Conservation (phyloP, 495 filamentous ascomycete genomes). For the Neurospora discreta region DNA sequence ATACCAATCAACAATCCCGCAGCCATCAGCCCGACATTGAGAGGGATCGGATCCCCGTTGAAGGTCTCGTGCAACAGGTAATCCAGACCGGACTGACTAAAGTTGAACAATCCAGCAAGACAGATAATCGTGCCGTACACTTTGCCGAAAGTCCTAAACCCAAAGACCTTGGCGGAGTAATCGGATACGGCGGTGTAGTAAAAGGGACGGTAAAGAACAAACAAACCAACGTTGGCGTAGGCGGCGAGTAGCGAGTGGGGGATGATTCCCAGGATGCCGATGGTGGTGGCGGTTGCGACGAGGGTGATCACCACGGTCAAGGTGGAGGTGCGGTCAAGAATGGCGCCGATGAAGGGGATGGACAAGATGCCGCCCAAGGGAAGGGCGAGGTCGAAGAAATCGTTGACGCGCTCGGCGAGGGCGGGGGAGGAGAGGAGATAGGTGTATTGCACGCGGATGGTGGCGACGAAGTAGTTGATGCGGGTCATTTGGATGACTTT, state of each 20-base stretch:
- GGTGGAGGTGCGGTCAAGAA: slow-evolving; percentile 72
- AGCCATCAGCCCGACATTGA: slow-evolving; percentile 59
- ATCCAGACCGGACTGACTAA: slow-evolving; percentile 75
- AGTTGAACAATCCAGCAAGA: slow-evolving; percentile 75
- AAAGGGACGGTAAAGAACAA: slow-evolving; percentile 65
- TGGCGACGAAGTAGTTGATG: slow-evolving; percentile 97
- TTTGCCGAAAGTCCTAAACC: slow-evolving; percentile 87
- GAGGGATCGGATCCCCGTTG: slow-evolving; percentile 59
- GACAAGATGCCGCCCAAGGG: slow-evolving; percentile 75
- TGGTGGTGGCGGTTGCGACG: slow-evolving; percentile 59
- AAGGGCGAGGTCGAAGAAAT: slow-evolving; percentile 79
- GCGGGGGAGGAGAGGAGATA: slow-evolving; percentile 52
- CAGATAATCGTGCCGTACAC: slow-evolving; percentile 95
- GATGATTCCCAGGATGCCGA: slow-evolving; percentile 71
- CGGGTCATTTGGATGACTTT: slow-evolving; percentile 76
- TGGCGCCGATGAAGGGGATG: slow-evolving; percentile 76
- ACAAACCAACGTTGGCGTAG: slow-evolving; percentile 69
- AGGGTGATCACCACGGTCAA: slow-evolving; percentile 62
- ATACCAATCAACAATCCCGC: slow-evolving; percentile 49
- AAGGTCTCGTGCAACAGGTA: slow-evolving; percentile 61
- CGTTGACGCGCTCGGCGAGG: slow-evolving; percentile 56
- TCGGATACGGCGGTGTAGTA: slow-evolving; percentile 75
- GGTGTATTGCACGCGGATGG: slow-evolving; percentile 75
- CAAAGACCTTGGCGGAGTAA: slow-evolving; percentile 89
- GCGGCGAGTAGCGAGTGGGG: slow-evolving; percentile 51